phyloP scores from a whole-genome alignment of 2,329 filamentous ascomycete species.

The Hypoxylon sp. region DNA sequence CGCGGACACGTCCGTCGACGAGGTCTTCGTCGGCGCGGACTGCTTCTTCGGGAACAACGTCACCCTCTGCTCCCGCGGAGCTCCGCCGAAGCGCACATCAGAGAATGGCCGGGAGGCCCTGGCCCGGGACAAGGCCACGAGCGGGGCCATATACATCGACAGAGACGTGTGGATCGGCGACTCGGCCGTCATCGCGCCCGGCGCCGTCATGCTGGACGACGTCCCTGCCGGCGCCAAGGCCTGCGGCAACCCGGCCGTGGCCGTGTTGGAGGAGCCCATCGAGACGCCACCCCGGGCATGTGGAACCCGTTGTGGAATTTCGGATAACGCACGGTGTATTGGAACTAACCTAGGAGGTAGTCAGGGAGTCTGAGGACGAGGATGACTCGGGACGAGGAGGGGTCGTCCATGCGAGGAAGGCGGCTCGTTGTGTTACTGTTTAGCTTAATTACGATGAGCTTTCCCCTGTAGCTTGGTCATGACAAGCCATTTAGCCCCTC shows the following conservation, averaged over 20 bases:
- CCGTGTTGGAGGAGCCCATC: neutral
- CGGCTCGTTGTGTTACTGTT: no score
- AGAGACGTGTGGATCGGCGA: conserved; percentile 10
- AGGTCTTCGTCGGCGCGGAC: conserved; percentile 46
- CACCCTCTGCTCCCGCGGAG: conserved; percentile 30
- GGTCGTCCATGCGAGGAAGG: no score
- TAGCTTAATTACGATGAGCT: no score
- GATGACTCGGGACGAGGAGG: no score
- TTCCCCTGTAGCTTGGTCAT: no score
- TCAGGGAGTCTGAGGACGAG: no score
- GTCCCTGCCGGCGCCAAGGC: conserved; percentile 1
- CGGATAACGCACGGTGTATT: no score
- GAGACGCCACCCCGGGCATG: neutral
- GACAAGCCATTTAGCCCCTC: no score
- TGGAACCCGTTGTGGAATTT: no score
- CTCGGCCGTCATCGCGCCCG: neutral
- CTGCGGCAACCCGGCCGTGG: conserved; percentile 7
- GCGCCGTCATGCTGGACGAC: conserved; percentile 10
- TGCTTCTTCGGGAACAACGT: conserved; percentile 47
- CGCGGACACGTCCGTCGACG: conserved; percentile 47
- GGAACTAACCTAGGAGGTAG: no score
- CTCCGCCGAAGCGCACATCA: neutral
- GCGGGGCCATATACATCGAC: neutral
- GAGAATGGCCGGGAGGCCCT: no score
- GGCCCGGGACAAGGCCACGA: neutral